Evolutionary conservation across 1,284 basidiomycete genomes (phyloP).

Genomic region (Sanghuangporus sanghuang): DNA sequence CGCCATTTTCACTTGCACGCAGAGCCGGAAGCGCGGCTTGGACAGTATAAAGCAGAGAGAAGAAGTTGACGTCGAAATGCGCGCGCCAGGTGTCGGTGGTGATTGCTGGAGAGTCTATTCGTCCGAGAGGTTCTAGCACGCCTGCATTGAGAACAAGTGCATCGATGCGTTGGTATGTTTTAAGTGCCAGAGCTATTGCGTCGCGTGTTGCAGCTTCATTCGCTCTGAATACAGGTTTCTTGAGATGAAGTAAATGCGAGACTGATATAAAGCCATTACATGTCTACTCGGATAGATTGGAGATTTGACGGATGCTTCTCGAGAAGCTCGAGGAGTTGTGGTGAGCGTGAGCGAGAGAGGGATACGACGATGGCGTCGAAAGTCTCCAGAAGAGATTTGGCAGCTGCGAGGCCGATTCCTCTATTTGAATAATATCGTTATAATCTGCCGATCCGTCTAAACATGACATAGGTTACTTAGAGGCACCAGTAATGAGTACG

Average conservation of each 20-base stretch:
- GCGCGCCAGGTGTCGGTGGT: conserved; percentile 49
- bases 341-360: conserved; percentile 63
- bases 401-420: conserved; percentile 79
- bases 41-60: conserved; percentile 69
- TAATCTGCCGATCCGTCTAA: conserved; percentile 11
- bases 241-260: conserved; percentile 14
- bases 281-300: conserved; percentile 61
- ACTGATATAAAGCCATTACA: conserved; percentile 41
- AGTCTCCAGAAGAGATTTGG: conserved; percentile 53
- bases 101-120: conserved; percentile 33
- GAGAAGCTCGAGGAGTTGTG: conserved; percentile 55
- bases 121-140: conserved; percentile 48
- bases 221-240: conserved; percentile 27
- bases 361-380: conserved; percentile 67
- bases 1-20: conserved; percentile 53
- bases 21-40: conserved; percentile 63
- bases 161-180: conserved; percentile 61
- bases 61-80: conserved; percentile 80
- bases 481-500: conserved; percentile 72
- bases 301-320: conserved; percentile 40
- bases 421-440: conserved; percentile 30
- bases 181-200: conserved; percentile 43
- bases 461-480: conserved; percentile 43
- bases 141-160: conserved; percentile 79
- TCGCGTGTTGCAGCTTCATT: conserved; percentile 50